Base-by-base conservation (phyloP, 192 early-diverging fungal species). In the Spizellomyces sp. region DNA sequence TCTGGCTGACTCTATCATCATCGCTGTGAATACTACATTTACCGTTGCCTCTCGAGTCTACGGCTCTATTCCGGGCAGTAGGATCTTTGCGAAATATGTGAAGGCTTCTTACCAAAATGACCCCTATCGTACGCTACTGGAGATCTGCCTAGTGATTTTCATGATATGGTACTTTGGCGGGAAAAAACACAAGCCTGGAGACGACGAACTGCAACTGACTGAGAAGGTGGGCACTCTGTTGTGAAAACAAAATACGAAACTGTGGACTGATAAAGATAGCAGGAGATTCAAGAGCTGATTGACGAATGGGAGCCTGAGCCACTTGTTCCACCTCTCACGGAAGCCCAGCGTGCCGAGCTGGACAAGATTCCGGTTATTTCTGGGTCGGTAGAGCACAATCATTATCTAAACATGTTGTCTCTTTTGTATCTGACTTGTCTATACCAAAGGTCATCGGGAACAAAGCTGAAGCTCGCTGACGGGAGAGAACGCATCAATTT, bases 271-370 rank as follows among this genome's bases (percentile, higher is more conserved):
- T 14, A 19, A 36, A 61, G 17, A 7, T 12, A 48, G 15, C 80
- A 93, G 94, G 96, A 99, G 78, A 86, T 99, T 44, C 91, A 97
- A 79, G 95, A 99, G 69, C 86, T 97, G 12, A 88, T 93, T 22
- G 90, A 94, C 46, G 95, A 97, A 65, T 99, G 96, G 96, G 90
- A 89, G 67, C 95, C 96, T 6, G 96, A 99, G 80, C 90, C 95
- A 15, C 83, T 99, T n/a, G 92, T 94, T 15, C 87, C 92, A 19
- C 79, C 83, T 7, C 75, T 95, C 46, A 89, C 89, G 43, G 89
- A 88, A 8, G 85, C 88, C 60, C 81, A 83, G 64, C 73, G 75
- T 45, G 41, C 67, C 10, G 90, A 93, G 14, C 80, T 98, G 19
- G 93, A 93, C 48, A 92, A 87, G 82, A 82, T 88, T 5, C 88